Conservation (phyloP, 1,284 basidiomycete genomes). For the Termitomyces sp. region DNA sequence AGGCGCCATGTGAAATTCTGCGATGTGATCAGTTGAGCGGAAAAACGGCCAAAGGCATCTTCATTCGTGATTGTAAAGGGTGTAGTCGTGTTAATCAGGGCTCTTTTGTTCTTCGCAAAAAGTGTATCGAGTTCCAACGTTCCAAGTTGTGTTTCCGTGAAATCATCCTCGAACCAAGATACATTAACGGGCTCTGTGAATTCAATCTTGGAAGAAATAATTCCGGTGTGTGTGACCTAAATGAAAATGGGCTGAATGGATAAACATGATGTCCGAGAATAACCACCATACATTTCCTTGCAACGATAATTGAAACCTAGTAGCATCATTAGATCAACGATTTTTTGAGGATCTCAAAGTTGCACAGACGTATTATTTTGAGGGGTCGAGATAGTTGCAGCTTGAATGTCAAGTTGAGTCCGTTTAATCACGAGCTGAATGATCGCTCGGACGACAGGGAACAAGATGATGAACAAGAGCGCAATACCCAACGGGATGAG, state of each 20-base stretch:
- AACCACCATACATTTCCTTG: slow-evolving; percentile 37
- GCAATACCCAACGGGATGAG: slow-evolving; percentile 51
- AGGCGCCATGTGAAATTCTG: slow-evolving; percentile 72
- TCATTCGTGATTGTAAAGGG: slow-evolving; percentile 51
- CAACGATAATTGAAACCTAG: slow-evolving; percentile 45
- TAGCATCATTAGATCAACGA: not conserved
- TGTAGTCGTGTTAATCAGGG: slow-evolving; percentile 53
- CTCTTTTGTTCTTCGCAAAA: slow-evolving; percentile 45
- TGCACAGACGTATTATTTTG: slow-evolving; percentile 47
- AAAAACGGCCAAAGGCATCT: slow-evolving; percentile 52
- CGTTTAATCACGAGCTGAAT: slow-evolving; percentile 54
- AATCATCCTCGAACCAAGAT: slow-evolving; percentile 48
- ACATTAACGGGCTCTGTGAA: slow-evolving; percentile 52
- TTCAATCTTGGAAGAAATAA: slow-evolving; percentile 51
- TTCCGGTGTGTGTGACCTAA: slow-evolving; percentile 59
- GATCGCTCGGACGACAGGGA: slow-evolving; percentile 60
- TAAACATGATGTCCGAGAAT: slow-evolving; percentile 13
- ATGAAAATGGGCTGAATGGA: slow-evolving; percentile 3
- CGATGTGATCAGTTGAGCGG: slow-evolving; percentile 58
- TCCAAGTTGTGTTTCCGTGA: slow-evolving; percentile 42
- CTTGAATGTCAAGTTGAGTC: slow-evolving; percentile 47
- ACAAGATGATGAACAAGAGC: slow-evolving; percentile 59
- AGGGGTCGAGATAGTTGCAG: slow-evolving; percentile 44
- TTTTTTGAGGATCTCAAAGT: not conserved
- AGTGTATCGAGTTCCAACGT: slow-evolving; percentile 42